These are phyloP conservation scores for Tylopilus plumbeoviolaceoides DNA, from an alignment of 768 basidiomycete species.

Conservation along the genomic window DNA sequence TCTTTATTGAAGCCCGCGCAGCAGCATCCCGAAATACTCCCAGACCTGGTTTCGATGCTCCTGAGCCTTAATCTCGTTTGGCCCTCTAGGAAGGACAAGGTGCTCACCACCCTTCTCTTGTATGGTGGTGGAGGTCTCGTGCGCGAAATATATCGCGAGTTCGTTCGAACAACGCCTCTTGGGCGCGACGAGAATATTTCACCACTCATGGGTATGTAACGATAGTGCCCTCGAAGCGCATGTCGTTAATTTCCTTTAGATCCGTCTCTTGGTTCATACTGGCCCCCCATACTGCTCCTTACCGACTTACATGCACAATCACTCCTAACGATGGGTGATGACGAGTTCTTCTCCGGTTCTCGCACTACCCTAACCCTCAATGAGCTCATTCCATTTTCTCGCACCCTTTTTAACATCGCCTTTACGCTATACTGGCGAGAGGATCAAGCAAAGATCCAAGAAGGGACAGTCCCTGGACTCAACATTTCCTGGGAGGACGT, in stretches of 20 bases:
- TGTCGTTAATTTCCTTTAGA: constrained; percentile 33
- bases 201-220: constrained; percentile 38
- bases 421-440: constrained; percentile 74
- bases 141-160: constrained; percentile 68
- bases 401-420: constrained; percentile 79
- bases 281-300: constrained; percentile 74
- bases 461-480: constrained; percentile 39
- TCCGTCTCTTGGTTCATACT: constrained; percentile 41
- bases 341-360: constrained; percentile 82
- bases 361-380: constrained; percentile 79
- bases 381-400: constrained; percentile 71
- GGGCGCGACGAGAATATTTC: constrained; percentile 50
- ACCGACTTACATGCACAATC: constrained; percentile 79
- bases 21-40: constrained; percentile 36
- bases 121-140: constrained; percentile 60
- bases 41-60: constrained; percentile 54
- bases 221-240: not conserved
- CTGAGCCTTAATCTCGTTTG: constrained; percentile 57
- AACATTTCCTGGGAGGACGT: constrained; percentile 59
- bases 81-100: constrained; percentile 51
- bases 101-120: constrained; percentile 52
- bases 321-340: constrained; percentile 90
- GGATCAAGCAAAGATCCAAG: constrained; percentile 35
- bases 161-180: constrained; percentile 56
- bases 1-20: constrained; percentile 47